Percentiles rank a stretch among this genome's conserved stretches.
Conservation (phyloP, 2,329 filamentous ascomycete genomes). For the Diaporthe nobilis region DNA sequence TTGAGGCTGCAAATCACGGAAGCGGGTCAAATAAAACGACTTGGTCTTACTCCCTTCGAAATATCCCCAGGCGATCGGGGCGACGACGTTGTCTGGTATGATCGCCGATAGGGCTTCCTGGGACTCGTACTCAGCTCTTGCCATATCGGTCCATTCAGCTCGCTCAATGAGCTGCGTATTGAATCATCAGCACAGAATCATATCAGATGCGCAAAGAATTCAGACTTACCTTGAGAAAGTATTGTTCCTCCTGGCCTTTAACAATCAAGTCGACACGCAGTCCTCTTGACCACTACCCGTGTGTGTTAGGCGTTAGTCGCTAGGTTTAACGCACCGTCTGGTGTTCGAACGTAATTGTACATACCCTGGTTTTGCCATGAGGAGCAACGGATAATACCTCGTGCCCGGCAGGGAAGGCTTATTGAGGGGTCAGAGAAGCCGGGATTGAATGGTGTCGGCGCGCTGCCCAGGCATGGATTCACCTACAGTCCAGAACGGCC, state of each 20-base stretch:
- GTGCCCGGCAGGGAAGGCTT: constrained; percentile 42
- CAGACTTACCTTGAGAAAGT: constrained; percentile 8
- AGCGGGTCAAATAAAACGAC: constrained; percentile 20
- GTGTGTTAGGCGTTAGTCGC: not conserved
- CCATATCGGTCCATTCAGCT: constrained; percentile 33
- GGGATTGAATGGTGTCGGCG: not conserved
- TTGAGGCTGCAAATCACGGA: not conserved
- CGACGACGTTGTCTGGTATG: constrained; percentile 19
- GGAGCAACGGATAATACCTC: constrained; percentile 44
- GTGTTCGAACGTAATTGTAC: too few species aligned
- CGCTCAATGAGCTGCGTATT: constrained; percentile 11
- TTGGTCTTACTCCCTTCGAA: not conserved
- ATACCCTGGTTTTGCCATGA: constrained; percentile 43
- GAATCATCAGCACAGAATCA: not conserved
- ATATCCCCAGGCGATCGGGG: constrained; percentile 20
- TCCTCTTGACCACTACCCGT: constrained; percentile 32
- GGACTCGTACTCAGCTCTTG: constrained; percentile 23
- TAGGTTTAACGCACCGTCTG: not conserved
- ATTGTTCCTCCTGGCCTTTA: not conserved
- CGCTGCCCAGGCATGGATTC: not conserved
- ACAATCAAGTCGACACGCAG: constrained; percentile 26
- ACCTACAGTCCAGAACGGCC: not conserved
- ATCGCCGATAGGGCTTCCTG: not conserved
- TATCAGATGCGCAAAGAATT: not conserved
- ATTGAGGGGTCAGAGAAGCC: not conserved